A percentile compares a stretch with the other conserved stretches of the same genome.
These are phyloP conservation scores for Beauveria bassiana DNA, from an alignment of 2,329 filamentous ascomycete genomes.

Conservation along the genomic window DNA sequence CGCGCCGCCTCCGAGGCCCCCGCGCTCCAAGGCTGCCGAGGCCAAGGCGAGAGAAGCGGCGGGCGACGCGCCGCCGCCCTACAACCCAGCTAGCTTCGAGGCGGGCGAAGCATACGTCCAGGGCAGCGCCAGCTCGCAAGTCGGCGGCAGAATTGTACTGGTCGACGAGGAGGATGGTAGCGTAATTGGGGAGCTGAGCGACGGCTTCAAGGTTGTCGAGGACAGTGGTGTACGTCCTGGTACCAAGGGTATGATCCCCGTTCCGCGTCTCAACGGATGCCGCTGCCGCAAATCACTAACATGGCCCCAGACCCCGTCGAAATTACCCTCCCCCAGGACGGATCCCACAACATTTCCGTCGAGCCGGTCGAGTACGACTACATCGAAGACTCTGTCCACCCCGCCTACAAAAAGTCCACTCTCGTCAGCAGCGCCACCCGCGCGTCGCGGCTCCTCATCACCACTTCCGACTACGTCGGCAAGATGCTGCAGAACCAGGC, in stretches of 20 bases:
- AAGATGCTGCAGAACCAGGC: conserved; percentile 72
- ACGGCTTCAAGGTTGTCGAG: conserved; percentile 74
- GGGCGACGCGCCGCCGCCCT: conserved; percentile 47
- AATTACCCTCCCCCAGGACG: conserved; percentile 63
- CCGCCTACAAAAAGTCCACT: conserved; percentile 81
- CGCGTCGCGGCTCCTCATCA: conserved; percentile 87
- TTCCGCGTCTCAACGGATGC: no score
- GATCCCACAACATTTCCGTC: conserved; percentile 56
- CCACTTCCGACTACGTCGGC: conserved; percentile 71
- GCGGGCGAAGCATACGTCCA: conserved; percentile 72
- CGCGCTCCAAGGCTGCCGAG: conserved; percentile 22
- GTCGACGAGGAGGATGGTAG: conserved; percentile 95
- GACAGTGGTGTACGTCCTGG: conserved; percentile 68
- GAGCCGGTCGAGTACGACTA: conserved; percentile 63
- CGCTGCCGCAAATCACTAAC: not conserved
- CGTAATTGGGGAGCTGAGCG: conserved; percentile 83
- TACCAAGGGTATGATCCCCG: conserved; percentile 64
- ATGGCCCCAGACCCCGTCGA: conserved; percentile 59
- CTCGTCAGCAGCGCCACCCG: conserved; percentile 81
- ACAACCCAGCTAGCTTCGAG: conserved; percentile 75
- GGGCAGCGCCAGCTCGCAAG: conserved; percentile 46
- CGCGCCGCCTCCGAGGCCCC: conserved; percentile 51
- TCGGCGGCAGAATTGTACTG: conserved; percentile 74
- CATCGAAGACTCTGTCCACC: conserved; percentile 70
- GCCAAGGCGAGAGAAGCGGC: conserved; percentile 33